Evolutionary conservation across 176 grass and related monocot genomes (phyloP), one percentile per base, ranked within the genome.

Genomic region (Rhynchospora breviuscula): DNA sequence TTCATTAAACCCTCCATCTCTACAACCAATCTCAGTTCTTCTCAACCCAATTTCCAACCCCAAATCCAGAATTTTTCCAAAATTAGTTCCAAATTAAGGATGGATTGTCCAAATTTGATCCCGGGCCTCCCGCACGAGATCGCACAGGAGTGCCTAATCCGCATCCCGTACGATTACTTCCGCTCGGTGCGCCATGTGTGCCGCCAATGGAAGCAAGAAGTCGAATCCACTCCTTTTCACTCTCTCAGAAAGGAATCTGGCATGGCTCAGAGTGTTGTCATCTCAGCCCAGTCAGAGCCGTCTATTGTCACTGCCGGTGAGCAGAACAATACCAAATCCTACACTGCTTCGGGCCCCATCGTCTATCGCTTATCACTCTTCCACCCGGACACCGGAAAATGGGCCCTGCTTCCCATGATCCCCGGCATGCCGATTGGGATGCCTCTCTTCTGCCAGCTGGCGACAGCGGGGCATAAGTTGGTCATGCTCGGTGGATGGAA

Each of bases 61-160:
- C 6, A 17, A 53, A 54, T 33, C 21, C n/a, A 75, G 6, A 44
- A 40, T 12, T 57, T 25, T 8, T 29, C 12, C 51, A 10, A 78
- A 78, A 56, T 57, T 56, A 53, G 51, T 6, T 17, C 8, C 52
- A 17, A 56, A 57, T 57, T 54, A 0, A 56, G 13, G 25, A 82
- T 82, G 80, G 48, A 67, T 3, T 12, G 13, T 15, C 10, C 13
- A 7, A 89, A 98, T 33, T 79, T 98, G 57, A 98, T 98, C 5
- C 93, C 93, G 0, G 96, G 96, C 12, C 60, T 98, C 29, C 92
- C 96, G 12, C 83, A 98, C 44, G 93, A 98, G 31, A 86, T 98
- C 51, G 96, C 96, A 29, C 90, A 87, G 86, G 96, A 98, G 88
- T 98, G 96, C 85, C 91, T 98, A 62, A 73, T 98, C 79, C 84